phyloP scores from a whole-genome alignment of 768 basidiomycete genomes.

The Russula emetica region DNA sequence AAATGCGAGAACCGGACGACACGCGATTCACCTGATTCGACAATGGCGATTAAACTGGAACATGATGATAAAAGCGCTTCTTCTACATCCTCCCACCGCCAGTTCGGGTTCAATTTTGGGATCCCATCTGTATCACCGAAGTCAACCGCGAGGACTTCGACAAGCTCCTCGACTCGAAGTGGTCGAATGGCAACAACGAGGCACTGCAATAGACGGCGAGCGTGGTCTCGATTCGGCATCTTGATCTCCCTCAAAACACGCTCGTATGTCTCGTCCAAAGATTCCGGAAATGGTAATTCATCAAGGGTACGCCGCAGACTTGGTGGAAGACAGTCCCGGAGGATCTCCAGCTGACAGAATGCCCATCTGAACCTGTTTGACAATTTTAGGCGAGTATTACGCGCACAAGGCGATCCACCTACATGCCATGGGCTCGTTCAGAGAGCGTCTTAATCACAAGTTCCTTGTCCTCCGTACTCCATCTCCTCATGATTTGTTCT shows the following conservation, averaged over 20 bases:
- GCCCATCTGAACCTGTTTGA: neutral
- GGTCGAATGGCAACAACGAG: neutral
- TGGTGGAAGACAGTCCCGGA: slow-evolving; percentile 5
- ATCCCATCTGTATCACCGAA: neutral
- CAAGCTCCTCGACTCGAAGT: neutral
- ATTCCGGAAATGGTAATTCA: slow-evolving; percentile 1
- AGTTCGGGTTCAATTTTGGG: neutral
- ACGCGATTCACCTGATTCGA: neutral
- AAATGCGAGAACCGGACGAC: neutral
- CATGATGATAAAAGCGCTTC: neutral
- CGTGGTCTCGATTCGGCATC: neutral
- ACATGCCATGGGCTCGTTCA: neutral
- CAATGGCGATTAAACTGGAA: neutral
- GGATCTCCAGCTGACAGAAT: neutral
- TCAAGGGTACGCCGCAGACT: neutral
- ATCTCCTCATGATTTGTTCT: neutral
- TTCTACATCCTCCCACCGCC: neutral
- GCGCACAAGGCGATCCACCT: neutral
- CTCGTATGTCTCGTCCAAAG: slow-evolving; percentile 6
- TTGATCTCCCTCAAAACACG: neutral
- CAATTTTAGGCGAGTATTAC: neutral
- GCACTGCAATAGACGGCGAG: neutral
- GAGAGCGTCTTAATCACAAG: neutral
- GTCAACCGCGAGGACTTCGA: neutral
- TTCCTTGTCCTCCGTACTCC: neutral